Evolutionary conservation across 73 alveolate genomes (phyloP).

Genomic region (Effrenium voratum): DNA sequence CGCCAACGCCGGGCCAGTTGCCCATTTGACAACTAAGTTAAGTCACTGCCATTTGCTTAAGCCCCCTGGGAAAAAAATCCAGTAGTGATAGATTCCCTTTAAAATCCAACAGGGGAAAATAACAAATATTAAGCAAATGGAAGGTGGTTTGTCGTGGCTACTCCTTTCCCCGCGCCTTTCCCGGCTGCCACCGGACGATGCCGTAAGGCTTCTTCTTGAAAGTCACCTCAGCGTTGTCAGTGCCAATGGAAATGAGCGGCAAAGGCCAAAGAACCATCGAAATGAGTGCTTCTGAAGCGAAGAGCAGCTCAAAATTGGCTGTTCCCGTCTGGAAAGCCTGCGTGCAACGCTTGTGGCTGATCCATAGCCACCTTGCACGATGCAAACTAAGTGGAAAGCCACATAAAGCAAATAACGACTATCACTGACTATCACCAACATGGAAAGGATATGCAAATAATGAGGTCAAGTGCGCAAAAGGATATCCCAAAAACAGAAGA

Average conservation of each 20-base stretch:
- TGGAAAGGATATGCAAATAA: no score
- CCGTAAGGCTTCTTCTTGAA: slow-evolving; percentile 75
- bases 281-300: no score
- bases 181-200: slow-evolving; percentile 88
- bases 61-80: neutral
- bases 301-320: no score
- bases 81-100: neutral
- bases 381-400: no score
- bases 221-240: slow-evolving; percentile 7
- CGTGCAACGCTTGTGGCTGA: no score
- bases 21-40: neutral
- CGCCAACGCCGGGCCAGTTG: neutral
- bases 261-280: no score
- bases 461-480: no score
- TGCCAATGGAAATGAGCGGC: neutral
- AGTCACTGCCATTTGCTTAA: neutral
- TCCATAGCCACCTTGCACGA: no score
- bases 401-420: no score
- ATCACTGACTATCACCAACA: no score
- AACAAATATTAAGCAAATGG: neutral
- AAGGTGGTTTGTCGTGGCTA: neutral
- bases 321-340: no score
- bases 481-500: no score
- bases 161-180: neutral
- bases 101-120: neutral